A percentile compares a stretch with the other conserved stretches of the same genome.
Evolutionary conservation across 768 basidiomycete species (phyloP).

Genomic region (Tubosaeta sp.): DNA sequence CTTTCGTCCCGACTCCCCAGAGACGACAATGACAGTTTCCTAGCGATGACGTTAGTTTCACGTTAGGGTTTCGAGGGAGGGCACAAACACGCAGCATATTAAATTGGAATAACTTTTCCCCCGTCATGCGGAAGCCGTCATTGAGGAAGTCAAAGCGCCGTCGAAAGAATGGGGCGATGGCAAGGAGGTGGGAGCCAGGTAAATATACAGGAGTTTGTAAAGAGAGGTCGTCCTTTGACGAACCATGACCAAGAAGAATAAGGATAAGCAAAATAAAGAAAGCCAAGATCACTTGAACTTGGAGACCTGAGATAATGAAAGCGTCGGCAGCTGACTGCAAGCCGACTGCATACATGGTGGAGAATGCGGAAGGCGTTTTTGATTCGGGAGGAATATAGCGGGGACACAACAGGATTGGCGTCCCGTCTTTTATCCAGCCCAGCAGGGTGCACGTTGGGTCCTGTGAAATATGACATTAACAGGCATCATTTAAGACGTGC

Average conservation of each 20-base stretch:
- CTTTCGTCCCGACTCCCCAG: slow-evolving; percentile 65
- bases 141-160: slow-evolving; percentile 68
- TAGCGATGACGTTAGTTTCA: slow-evolving; percentile 30
- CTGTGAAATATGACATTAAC: slow-evolving; percentile 26
- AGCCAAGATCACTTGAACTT: slow-evolving; percentile 32
- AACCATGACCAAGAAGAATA: slow-evolving; percentile 32
- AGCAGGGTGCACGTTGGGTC: slow-evolving; percentile 20
- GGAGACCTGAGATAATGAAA: slow-evolving; percentile 33
- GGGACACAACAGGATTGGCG: slow-evolving; percentile 20
- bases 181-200: slow-evolving; percentile 54
- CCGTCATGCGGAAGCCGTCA: slow-evolving; percentile 65
- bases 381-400: slow-evolving; percentile 25
- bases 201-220: slow-evolving; percentile 46
- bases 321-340: slow-evolving; percentile 36
- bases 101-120: slow-evolving; percentile 65
- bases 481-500: slow-evolving; percentile 22
- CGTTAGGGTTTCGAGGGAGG: slow-evolving; percentile 7
- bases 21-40: slow-evolving; percentile 73
- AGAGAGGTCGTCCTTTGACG: slow-evolving; percentile 44
- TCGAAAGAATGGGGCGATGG: slow-evolving; percentile 65
- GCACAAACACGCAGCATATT: slow-evolving; percentile 58
- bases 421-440: slow-evolving; percentile 21
- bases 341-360: slow-evolving; percentile 41
- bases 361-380: slow-evolving; percentile 21
- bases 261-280: slow-evolving; percentile 35